A percentile compares a stretch with the other conserved stretches of the same genome.
These are phyloP conservation scores for Tetracladium marchalianum DNA, from an alignment of 495 filamentous ascomycete species.

Conservation along the genomic window DNA sequence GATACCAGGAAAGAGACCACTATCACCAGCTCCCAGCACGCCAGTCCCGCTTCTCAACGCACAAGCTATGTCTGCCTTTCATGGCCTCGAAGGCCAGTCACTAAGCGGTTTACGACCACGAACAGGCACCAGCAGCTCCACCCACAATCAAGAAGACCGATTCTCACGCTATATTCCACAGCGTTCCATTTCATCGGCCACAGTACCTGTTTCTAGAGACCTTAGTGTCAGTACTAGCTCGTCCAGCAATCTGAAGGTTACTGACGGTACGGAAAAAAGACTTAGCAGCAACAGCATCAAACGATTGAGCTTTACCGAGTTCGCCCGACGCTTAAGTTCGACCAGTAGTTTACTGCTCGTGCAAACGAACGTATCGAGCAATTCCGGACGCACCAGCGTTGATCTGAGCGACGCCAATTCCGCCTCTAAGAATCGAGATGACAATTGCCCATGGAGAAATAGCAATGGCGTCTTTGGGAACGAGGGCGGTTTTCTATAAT, in stretches of 20 bases:
- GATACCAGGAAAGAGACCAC: constrained; percentile 5
- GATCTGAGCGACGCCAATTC: constrained; percentile 32
- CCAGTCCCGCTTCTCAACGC: constrained; percentile 15
- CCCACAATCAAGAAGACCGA: constrained; percentile 6
- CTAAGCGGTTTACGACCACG: constrained; percentile 7
- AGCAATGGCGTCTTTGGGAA: constrained; percentile 20
- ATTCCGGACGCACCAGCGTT: constrained; percentile 10
- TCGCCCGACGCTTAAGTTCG: constrained; percentile 39
- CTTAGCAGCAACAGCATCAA: constrained; percentile 36
- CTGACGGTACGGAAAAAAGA: constrained; percentile 22
- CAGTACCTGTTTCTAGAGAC: constrained; percentile 9
- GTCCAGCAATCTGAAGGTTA: constrained; percentile 1
- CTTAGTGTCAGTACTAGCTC: not conserved
- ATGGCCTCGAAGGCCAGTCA: constrained; percentile 2
- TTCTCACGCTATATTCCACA: constrained; percentile 12
- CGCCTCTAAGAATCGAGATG: constrained; percentile 25
- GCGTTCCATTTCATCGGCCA: constrained; percentile 14
- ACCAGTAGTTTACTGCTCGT: constrained; percentile 43
- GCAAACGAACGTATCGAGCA: constrained; percentile 33
- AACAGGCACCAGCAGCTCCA: constrained; percentile 7
- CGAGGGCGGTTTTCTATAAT: constrained; percentile 21
- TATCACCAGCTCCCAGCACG: constrained; percentile 8
- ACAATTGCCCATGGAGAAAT: constrained; percentile 20
- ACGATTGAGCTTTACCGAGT: constrained; percentile 42
- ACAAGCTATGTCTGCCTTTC: constrained; percentile 16